These are phyloP conservation scores for Aspergillus sp. DNA, from an alignment of 2,329 filamentous ascomycete species.

Conservation along the genomic window DNA sequence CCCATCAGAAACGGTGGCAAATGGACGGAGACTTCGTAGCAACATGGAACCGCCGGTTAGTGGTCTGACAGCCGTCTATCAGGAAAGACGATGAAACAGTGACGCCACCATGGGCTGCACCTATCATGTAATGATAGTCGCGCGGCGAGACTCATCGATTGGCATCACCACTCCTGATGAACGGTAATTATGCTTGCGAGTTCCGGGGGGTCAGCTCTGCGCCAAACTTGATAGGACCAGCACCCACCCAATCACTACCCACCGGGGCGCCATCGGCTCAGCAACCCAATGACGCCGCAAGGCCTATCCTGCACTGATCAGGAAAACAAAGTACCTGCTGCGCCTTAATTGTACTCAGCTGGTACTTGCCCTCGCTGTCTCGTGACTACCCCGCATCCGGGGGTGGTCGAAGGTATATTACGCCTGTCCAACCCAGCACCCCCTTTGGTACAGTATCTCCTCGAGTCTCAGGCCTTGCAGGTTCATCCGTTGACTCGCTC, in stretches of 20 bases:
- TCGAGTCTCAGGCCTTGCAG: neutral
- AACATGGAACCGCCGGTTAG: too few relatives aligned
- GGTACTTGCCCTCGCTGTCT: constrained; percentile 7
- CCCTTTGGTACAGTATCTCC: neutral
- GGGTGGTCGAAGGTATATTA: constrained; percentile 18
- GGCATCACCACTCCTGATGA: neutral
- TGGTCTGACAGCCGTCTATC: neutral
- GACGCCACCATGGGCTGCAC: neutral
- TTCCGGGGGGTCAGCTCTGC: neutral
- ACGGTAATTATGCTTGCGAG: neutral
- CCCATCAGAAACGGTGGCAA: too few relatives aligned
- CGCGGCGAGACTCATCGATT: neutral
- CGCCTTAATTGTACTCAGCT: neutral
- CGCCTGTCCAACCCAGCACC: constrained; percentile 11
- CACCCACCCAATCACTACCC: constrained; percentile 9
- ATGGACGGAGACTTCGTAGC: too few relatives aligned
- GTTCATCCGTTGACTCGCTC: neutral
- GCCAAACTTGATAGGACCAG: neutral
- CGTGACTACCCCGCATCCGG: constrained; percentile 23
- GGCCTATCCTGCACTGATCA: neutral
- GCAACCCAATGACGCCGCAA: neutral
- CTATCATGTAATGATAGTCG: neutral
- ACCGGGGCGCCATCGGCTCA: constrained; percentile 2
- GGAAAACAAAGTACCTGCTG: neutral
- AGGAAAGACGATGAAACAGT: neutral